Evolutionary conservation across 2,329 filamentous ascomycete genomes (phyloP), one percentile per base, ranked within the genome.

Genomic region (Phyllosticta ampelicida): DNA sequence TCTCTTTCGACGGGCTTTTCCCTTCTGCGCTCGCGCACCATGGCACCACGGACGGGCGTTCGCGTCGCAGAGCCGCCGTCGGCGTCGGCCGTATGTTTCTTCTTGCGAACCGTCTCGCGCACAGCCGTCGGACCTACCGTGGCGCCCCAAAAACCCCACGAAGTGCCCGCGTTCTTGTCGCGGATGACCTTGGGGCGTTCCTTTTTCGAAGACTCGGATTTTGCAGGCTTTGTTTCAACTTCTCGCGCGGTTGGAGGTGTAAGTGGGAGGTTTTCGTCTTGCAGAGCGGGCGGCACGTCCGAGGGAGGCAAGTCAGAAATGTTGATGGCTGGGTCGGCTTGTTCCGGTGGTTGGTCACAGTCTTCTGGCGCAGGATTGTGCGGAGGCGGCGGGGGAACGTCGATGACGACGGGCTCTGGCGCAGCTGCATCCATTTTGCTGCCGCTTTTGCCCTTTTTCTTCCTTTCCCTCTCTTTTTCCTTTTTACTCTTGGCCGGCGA

Each of bases 131-230:
- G 64, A 36, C 73, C 72, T 48, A 73, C 68, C 29, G 71, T 63
- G 16, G 83, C 79, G 18, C 81, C 82, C 87, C 87, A 92, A 69
- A 84, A 83, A 36, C 85, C 86, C 89, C 90, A 94, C 28, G 86
- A 92, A 19, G 85, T 71, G 20, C 70, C 77, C n/a, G 73, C 73
- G 36, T 78, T 79, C 60, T 81, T 79, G 44, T 87, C 85, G 60
- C 89, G 87, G 64, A 84, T 87, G 62, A 90, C 82, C 67, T 86
- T 89, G 26, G 86, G 76, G 13, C 90, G 86, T 62, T 95, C 88
- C 69, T 87, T 95, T 73, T 84, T 44, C 0, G 36, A 44, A 2
- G 36, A 16, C 36, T 44, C 36, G 13, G 36, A 44, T n/a, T 44
- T 44, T 13, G 36, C 13, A 6, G 36, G 5, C n/a, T 44, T 82